Base-by-base conservation (phyloP, 2,329 filamentous ascomycete genomes). In the Fusarium subtropicale region DNA sequence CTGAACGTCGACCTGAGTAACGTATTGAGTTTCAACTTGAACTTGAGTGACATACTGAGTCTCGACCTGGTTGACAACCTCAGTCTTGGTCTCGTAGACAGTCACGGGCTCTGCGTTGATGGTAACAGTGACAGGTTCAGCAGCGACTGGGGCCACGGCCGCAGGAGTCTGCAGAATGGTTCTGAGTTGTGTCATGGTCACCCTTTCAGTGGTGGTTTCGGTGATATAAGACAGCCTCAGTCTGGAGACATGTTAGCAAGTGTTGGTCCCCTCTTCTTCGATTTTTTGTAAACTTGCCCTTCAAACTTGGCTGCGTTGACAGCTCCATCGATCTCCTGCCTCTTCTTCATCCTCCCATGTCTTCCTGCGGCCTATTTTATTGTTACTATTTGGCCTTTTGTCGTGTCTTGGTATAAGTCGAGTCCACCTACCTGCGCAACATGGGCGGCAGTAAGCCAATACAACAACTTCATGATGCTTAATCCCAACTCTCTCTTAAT, bases 201-300 rank as follows among this genome's bases (percentile, higher is more conserved):
- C 60, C 20, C 64, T 64, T 39, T 71, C 48, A 38, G 69, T 73
- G 16, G 61, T 66, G 12, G 71, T 74, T n/a, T 72, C 70, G 16
- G 70, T 75, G 46, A 76, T 38, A 31, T 72, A 70, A 15, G 73
- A 75, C 42, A 75, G 34, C 33, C 70, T 62, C 55, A 75, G 55
- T 30, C 73, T 75, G 28, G 26, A 31, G 24, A 34, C n/a, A 48
- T 59, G 58, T 63, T 59, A 64, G n/a, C 22, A 34, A 31, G 9
- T 16, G n/a, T n/a, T 15, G 16, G 31, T 22, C 5, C 10, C 24
- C 18, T 22, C 12, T 28, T 28, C 18, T 18, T 34, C 3, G 31
- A n/a, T 20, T 28, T 26, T 41, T 12, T 22, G 20, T 31, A 30
- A 33, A 57, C 59, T 60, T 46, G 66, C 74, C 74, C 74, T 74